A percentile compares a stretch with the other conserved stretches of the same genome.
Evolutionary conservation across 257 asterid genomes (phyloP).

Genomic region (Euphrasia confusa): DNA sequence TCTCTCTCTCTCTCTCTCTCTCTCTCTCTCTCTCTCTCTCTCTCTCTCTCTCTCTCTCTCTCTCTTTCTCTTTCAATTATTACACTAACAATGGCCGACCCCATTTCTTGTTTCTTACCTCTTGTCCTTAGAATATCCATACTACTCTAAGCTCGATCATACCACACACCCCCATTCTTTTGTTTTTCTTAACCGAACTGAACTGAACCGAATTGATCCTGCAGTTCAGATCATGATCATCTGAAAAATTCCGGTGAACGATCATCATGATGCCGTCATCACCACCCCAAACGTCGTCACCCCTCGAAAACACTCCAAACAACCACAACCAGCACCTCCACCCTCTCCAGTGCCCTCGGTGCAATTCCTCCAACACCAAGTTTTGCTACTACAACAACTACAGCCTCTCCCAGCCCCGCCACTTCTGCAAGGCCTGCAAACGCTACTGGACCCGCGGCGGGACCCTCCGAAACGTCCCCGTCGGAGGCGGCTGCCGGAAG

Average conservation of each 20-base stretch:
- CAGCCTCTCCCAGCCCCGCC: conserved; percentile 59
- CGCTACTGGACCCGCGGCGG: conserved; percentile 64
- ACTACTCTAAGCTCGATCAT: conserved; percentile 20
- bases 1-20: conserved; percentile 32
- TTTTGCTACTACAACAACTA: conserved; percentile 64
- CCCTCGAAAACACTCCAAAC: conserved; percentile 15
- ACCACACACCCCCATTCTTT: conserved; percentile 31
- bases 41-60: conserved; percentile 32
- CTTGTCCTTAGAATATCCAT: conserved; percentile 68
- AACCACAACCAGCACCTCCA: conserved; percentile 30
- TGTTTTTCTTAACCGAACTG: conserved; percentile 33
- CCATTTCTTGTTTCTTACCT: conserved; percentile 72
- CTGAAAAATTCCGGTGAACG: background rate
- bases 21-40: conserved; percentile 40
- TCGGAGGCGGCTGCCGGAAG: conserved; percentile 55
- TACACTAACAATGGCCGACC: conserved; percentile 40
- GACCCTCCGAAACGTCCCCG: conserved; percentile 60
- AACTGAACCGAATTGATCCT: conserved; percentile 26
- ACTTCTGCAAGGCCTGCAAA: conserved; percentile 59
- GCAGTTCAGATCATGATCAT: conserved; percentile 30
- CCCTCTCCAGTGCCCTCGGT: conserved; percentile 57
- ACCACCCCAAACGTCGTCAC: conserved; percentile 31
- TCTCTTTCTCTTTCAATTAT: conserved; percentile 44
- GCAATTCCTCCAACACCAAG: conserved; percentile 56
- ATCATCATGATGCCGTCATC: conserved; percentile 30